Evolutionary conservation across 345 rosid genomes (phyloP), one percentile per base, ranked within the genome.

Genomic region (Populus euphratica): DNA sequence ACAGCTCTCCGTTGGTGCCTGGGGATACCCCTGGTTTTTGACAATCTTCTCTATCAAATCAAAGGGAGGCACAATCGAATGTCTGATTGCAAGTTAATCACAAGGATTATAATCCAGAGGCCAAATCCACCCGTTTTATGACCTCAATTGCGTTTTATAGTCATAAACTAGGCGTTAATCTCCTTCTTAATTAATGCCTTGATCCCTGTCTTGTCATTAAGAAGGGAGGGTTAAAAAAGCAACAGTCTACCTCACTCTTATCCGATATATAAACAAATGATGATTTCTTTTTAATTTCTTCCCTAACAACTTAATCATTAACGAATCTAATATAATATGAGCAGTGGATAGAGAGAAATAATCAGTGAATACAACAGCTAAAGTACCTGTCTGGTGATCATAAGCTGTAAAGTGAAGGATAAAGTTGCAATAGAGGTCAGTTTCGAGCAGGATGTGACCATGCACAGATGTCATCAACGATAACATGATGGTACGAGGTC

Each of bases 401-500:
- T 36, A 71, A 71, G 39, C 59, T 44, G 77, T 68, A 68, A 82
- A 82, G 77, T 61, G 41, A 14, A 43, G 12, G 62, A 27, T 44
- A 52, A 39, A 56, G 76, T 21, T 64, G 47, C 64, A 16, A 70
- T 33, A 52, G 73, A 77, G 72, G 70, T 77, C 81, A 74, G 81
- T 79, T 78, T 25, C 2, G 38, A 44, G 23, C 35, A 11, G 56
- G 66, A 68, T 73, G 64, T 54, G 25, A 27, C 61, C 73, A 39
- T 72, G 5, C 20, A 29, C 49, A 52, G 31, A 79, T 79, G 41
- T 49, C 41, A 29, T 62, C 69, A 36, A 18, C 39, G 9, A 18
- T 29, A 31, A 29, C 11, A 17, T 4, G 16, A 65, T 63, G 29
- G 78, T 72, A 75, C 81, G 85, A 76, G 77, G 77, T 76, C 79